These are phyloP conservation scores for Viridothelium virens DNA, from an alignment of 495 filamentous ascomycete species.

Conservation along the genomic window DNA sequence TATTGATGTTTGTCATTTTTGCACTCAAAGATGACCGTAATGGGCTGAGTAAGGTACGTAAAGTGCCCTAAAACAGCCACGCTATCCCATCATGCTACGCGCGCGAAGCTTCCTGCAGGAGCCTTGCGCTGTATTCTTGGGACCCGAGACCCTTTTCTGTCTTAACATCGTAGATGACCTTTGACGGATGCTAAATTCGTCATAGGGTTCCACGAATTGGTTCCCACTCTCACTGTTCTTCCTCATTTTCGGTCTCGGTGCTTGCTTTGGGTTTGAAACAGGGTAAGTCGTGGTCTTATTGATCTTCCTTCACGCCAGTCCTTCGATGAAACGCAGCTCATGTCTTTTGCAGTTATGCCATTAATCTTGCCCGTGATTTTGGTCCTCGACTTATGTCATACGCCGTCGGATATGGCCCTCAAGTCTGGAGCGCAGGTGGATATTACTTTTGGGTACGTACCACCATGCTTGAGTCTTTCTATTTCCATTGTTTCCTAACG, in stretches of 20 bases:
- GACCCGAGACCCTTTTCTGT: no score
- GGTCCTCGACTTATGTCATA: constrained; percentile 57
- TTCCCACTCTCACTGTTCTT: constrained; percentile 55
- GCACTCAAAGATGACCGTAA: constrained; percentile 52
- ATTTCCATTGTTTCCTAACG: not conserved
- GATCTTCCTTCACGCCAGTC: not conserved
- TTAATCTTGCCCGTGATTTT: constrained; percentile 61
- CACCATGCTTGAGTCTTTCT: not conserved
- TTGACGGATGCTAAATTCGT: not conserved
- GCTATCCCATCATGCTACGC: not conserved
- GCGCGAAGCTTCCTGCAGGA: not conserved
- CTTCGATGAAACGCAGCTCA: not conserved
- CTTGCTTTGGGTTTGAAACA: constrained; percentile 63
- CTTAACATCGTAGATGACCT: not conserved
- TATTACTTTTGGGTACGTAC: constrained; percentile 57
- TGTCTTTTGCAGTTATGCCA: constrained; percentile 39
- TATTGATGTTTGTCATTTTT: constrained; percentile 62
- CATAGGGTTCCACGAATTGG: constrained; percentile 37
- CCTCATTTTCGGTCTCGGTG: constrained; percentile 59
- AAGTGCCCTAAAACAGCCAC: not conserved
- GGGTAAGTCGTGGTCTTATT: constrained; percentile 33
- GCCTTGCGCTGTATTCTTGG: no score
- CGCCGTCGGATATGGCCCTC: constrained; percentile 53
- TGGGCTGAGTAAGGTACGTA: constrained; percentile 4
- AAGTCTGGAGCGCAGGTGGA: constrained; percentile 54